Base-by-base conservation (phyloP, 2,329 filamentous ascomycete species). In the Penicillium sp. region DNA sequence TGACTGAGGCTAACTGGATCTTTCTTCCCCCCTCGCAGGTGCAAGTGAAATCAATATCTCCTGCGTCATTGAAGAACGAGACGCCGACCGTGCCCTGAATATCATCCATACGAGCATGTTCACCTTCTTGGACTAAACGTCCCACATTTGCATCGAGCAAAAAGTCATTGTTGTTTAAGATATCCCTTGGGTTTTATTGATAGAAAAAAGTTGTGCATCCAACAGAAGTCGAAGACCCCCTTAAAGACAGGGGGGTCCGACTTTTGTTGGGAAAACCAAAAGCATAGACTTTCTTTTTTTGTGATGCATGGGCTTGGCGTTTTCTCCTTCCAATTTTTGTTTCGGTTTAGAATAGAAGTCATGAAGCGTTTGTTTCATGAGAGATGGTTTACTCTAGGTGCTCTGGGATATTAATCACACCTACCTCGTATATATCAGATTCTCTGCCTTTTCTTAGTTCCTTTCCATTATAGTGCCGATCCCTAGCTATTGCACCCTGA, bases 41-140 rank as follows among this genome's bases (percentile, higher is more conserved):
- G 94, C 94, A 27, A 97, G 93, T 73, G 94, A 99, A 80, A 99
- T 99, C 78, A 99, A 97, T 75, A 99, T 99, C 60, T 96, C 92
- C 12, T 99, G 94, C 72, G 94, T 99, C 46, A 96, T 99, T 73
- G 91, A 95, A 69, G 91, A 91, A 65, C 83, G 88, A 64, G 92
- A 97, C 72, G 93, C 94, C 23, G 91, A 93, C 66, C 86, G 94
- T 66, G 94, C 94, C 33, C 89, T 99, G 82, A 97, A 95, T 73
- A 91, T 97, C 69, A 83, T 99, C 64, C 94, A 99, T 74, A 97
- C 94, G 21, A 93, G 93, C 78, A 85, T 99, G 57, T 97, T 99
- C 73, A 97, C 93, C 2, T 97, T 97, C 77, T 82, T 97, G 70
- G 93, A 97, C 62, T 91, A 74, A 62, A 61, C 21, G 40, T 56